phyloP scores from a whole-genome alignment of 176 grass and related monocot species.

The Raddia guianensis region DNA sequence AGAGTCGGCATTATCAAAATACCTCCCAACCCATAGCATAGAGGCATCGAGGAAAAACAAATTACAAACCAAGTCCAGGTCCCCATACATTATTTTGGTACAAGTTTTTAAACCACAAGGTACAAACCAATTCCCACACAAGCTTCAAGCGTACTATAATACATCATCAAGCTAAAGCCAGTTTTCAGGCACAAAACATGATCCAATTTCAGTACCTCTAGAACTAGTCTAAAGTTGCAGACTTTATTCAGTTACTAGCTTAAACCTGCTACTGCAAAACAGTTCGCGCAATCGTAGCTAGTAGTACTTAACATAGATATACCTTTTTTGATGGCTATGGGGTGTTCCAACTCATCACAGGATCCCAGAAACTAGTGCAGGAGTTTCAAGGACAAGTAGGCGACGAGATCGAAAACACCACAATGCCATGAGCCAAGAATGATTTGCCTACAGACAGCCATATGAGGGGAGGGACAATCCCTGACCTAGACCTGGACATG shows the following conservation, averaged over 20 bases:
- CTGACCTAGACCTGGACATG: slow-evolving; percentile 32
- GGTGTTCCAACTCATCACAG: slow-evolving; percentile 27
- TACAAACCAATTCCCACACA: slow-evolving; percentile 17
- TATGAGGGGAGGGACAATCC: slow-evolving; percentile 37
- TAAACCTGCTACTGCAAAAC: neutral
- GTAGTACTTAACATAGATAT: neutral
- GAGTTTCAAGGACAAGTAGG: slow-evolving; percentile 36
- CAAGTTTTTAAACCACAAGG: slow-evolving; percentile 17
- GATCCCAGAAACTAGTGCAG: slow-evolving; percentile 34
- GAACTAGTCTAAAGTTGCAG: slow-evolving; percentile 29
- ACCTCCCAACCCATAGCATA: neutral
- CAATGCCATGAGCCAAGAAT: slow-evolving; percentile 86
- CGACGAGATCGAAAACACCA: slow-evolving; percentile 14
- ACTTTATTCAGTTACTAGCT: slow-evolving; percentile 28
- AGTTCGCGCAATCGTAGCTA: slow-evolving; percentile 9
- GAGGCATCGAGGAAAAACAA: neutral
- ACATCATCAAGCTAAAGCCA: neutral
- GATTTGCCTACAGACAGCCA: slow-evolving; percentile 80
- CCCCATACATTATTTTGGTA: neutral
- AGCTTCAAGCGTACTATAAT: slow-evolving; percentile 27
- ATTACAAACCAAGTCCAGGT: neutral
- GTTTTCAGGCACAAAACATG: neutral
- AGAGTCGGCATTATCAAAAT: neutral
- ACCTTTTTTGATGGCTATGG: neutral
- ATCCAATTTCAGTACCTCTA: neutral